Conservation (phyloP, 2,329 filamentous ascomycete genomes). For the Stenocarpella maydis region DNA sequence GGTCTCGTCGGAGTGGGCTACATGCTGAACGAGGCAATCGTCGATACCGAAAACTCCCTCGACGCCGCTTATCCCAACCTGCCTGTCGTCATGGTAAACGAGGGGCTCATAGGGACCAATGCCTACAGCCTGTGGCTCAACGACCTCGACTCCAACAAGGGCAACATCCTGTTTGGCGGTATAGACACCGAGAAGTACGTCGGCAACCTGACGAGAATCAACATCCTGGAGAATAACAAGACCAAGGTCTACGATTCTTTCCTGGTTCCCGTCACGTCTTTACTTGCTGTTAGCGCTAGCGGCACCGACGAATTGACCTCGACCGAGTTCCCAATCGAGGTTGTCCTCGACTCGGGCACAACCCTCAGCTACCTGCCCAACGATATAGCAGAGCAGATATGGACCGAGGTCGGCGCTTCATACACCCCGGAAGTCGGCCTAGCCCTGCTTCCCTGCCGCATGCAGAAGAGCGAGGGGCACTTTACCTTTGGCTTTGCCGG, state of each 20-base stretch:
- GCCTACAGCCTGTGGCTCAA: conserved; percentile 78
- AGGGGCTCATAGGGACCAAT: conserved; percentile 69
- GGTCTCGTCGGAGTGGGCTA: conserved; percentile 71
- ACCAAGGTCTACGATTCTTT: conserved; percentile 54
- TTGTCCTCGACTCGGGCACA: conserved; percentile 79
- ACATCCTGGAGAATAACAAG: conserved; percentile 59
- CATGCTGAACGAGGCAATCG: conserved; percentile 60
- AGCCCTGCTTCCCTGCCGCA: conserved; percentile 60
- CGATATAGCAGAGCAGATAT: conserved; percentile 61
- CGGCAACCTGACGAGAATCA: conserved; percentile 68
- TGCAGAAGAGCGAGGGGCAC: conserved; percentile 53
- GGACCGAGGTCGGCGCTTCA: conserved; percentile 62
- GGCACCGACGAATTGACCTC: conserved; percentile 58
- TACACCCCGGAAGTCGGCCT: conserved; percentile 49
- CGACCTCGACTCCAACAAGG: conserved; percentile 66
- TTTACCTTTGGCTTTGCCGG: conserved; percentile 65
- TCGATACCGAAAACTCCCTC: conserved; percentile 40
- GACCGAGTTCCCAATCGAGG: conserved; percentile 57
- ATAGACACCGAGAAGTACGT: conserved; percentile 78
- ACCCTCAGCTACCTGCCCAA: conserved; percentile 75
- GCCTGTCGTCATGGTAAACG: conserved; percentile 68
- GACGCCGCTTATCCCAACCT: conserved; percentile 62
- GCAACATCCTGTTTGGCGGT: conserved; percentile 81
- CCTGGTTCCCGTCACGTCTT: conserved; percentile 56
- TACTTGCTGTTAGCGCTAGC: conserved; percentile 56